Base-by-base conservation (phyloP, 1,284 basidiomycete species). In the Xerocomus amazonicus region DNA sequence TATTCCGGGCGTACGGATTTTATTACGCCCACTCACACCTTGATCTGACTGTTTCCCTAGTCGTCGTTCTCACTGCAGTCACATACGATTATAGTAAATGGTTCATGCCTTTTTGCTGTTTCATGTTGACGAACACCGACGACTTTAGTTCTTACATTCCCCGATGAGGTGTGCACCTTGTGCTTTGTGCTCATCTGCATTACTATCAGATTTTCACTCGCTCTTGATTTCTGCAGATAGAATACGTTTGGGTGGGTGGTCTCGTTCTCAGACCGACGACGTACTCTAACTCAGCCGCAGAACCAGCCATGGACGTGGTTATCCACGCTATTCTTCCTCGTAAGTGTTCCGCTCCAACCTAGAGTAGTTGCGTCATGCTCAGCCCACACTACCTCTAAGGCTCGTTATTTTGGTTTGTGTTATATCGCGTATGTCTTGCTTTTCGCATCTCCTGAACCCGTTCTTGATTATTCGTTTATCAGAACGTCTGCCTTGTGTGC, bases 401-500 rank as follows among this genome's bases (percentile, higher is more conserved):
- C 7, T 13, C 47, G 47, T 14, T 48, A 48, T n/a, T 16, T 43
- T 26, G 40, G 47, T 9, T n/a, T 48, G n/a, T 32, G 9, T 27
- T 32, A 14, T 48, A 19, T 10, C 17, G 13, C 36, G 47, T 48
- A 36, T 36, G 47, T 36, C 23, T 33, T 29, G 26, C 35, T 10
- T 36, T 10, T 10, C 7, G 35, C 35, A 19, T 10, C 6, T 6
- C 19, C 9, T 26, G 36, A 23, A 23, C 19, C 19, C 19, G 19
- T 23, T 23, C 4, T 23, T 23, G 19, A 23, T 23, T 3, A 23
- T 23, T 23, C 19, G 19, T 23, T 23, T 23, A 23, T 23, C 19
- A 23, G 19, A 23, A 23, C 19, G 19, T 23, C 19, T 23, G 19
- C 3, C 19, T 23, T 36, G 16, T 16, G 35, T 36, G 4, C 2